phyloP scores from a whole-genome alignment of 2,329 filamentous ascomycete species.

The Ceratocystis cacaofunesta region DNA sequence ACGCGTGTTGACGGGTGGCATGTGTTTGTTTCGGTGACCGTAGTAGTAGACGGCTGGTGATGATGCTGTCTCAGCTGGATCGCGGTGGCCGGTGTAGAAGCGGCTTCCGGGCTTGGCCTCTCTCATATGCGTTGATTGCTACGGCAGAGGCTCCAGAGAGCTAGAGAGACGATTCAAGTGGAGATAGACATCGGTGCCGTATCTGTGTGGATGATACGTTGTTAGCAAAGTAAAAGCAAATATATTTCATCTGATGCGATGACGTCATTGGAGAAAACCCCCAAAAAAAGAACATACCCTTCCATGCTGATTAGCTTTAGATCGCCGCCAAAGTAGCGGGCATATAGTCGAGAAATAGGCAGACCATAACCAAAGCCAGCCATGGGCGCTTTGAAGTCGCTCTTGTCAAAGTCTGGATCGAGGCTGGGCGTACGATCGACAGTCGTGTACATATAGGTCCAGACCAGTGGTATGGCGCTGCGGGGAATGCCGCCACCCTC shows the following conservation, averaged over 20 bases:
- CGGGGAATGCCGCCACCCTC: constrained; percentile 92
- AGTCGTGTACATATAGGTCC: constrained; percentile 99
- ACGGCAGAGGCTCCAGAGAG: constrained; percentile 92
- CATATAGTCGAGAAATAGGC: constrained; percentile 86
- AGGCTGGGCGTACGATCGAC: constrained; percentile 89
- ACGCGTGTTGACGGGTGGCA: constrained; percentile 25
- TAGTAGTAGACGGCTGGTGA: constrained; percentile 23
- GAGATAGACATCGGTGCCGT: constrained; percentile 96
- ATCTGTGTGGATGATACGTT: constrained; percentile 37
- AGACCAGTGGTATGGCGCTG: constrained; percentile 89
- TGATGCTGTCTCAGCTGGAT: constrained; percentile 27
- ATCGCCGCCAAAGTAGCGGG: constrained; percentile 93
- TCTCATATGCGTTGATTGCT: constrained; percentile 81
- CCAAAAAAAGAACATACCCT: constrained; percentile 47
- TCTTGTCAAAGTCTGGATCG: constrained; percentile 96
- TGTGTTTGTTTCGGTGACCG: constrained; percentile 18
- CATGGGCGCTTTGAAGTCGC: constrained; percentile 98
- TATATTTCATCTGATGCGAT: background rate
- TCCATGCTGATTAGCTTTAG: constrained; percentile 98
- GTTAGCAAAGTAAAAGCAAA: background rate
- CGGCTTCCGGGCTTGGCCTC: constrained; percentile 26
- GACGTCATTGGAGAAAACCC: background rate
- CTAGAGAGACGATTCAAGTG: constrained; percentile 92
- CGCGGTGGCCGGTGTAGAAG: constrained; percentile 18
- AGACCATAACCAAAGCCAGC: constrained; percentile 96